phyloP scores from a whole-genome alignment of 2,329 filamentous ascomycete genomes.

The Trichoderma brevicompactum region DNA sequence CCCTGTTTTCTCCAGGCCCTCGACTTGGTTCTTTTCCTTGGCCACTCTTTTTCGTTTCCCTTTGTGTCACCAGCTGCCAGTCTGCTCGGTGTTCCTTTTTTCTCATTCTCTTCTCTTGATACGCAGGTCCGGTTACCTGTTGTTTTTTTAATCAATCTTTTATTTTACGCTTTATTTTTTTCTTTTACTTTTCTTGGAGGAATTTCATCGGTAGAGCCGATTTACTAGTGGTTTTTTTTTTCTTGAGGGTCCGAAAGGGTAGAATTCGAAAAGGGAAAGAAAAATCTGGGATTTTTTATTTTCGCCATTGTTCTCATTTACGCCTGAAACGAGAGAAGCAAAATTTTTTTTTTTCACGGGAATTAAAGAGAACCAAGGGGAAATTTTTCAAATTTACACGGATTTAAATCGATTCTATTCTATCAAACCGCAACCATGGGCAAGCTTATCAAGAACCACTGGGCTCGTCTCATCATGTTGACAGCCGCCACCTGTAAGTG shows the following conservation, averaged over 20 bases:
- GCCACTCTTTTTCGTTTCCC: conserved; percentile 23
- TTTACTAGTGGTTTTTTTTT: conserved; percentile 26
- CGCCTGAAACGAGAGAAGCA: conserved; percentile 5
- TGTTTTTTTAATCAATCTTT: conserved; percentile 37
- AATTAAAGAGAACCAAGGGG: neutral
- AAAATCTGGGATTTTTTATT: neutral
- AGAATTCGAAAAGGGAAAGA: conserved; percentile 9
- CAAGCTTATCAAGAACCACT: conserved; percentile 99
- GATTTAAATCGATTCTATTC: neutral
- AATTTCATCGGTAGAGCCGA: conserved; percentile 37
- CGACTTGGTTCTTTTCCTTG: conserved; percentile 23
- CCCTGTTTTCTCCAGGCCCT: neutral
- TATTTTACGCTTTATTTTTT: conserved; percentile 29
- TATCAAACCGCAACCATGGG: conserved; percentile 67
- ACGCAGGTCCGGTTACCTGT: conserved; percentile 59
- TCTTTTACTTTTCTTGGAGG: conserved; percentile 29
- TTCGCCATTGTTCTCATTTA: neutral
- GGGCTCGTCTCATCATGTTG: conserved; percentile 91
- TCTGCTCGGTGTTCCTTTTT: conserved; percentile 31
- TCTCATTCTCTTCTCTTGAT: conserved; percentile 33
- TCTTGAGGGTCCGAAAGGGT: neutral
- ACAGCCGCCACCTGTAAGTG: conserved; percentile 76
- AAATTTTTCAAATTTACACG: neutral
- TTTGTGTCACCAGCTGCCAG: conserved; percentile 19
- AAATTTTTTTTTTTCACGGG: too few species aligned